Percentiles rank a stretch among this genome's conserved stretches.
phyloP scores from a whole-genome alignment of 2,329 filamentous ascomycete species.

The Hypoxylon sp. region DNA sequence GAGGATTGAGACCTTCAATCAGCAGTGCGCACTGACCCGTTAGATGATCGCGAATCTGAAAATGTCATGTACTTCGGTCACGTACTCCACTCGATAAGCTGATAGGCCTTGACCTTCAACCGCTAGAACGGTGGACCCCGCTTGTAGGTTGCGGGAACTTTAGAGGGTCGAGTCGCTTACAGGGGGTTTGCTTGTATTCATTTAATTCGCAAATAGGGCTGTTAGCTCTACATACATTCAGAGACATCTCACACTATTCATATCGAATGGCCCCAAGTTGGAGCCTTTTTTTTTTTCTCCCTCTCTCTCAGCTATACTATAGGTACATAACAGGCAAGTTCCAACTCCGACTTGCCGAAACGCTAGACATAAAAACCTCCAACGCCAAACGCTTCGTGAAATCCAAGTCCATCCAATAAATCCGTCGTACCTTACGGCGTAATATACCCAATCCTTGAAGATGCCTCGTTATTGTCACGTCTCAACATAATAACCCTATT shows the following conservation, averaged over 20 bases:
- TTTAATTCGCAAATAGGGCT: background rate
- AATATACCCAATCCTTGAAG: background rate
- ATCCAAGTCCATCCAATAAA: background rate
- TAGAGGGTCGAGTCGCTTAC: background rate
- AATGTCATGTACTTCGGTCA: background rate
- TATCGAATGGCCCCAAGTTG: background rate
- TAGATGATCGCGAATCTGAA: constrained; percentile 16
- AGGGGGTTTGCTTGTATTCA: background rate
- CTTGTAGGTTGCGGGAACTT: constrained; percentile 38
- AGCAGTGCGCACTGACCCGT: constrained; percentile 25
- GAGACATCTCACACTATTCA: background rate
- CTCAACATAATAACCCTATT: background rate
- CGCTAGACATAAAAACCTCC: background rate
- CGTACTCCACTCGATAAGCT: constrained; percentile 27
- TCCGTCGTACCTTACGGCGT: background rate
- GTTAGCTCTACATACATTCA: background rate
- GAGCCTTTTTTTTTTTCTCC: background rate
- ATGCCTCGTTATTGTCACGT: background rate
- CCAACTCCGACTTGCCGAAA: background rate
- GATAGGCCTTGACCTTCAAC: constrained; percentile 24
- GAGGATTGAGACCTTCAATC: constrained; percentile 15
- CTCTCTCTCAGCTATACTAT: background rate
- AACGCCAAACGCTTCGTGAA: background rate
- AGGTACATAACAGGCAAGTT: background rate
- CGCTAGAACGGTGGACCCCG: constrained; percentile 41